Percentiles rank a stretch among this genome's conserved stretches.
phyloP scores from a whole-genome alignment of 139 green algal genomes.

The Coelastrella sp. region DNA sequence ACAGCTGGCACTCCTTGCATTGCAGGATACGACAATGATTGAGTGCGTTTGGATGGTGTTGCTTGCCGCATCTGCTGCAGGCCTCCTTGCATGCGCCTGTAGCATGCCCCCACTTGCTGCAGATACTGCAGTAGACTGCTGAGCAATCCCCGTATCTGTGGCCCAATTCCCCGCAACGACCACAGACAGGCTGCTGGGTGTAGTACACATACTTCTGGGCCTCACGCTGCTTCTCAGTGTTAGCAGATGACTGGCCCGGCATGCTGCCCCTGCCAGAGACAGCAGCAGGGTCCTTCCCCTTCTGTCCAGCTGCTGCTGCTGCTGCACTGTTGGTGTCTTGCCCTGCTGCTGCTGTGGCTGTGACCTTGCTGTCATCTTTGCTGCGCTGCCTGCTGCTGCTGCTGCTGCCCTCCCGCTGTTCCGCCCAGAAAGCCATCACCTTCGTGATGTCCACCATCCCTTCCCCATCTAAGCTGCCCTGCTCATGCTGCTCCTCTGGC shows the following conservation, averaged over 20 bases:
- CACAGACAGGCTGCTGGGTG: constrained; percentile 7
- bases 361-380: not conserved
- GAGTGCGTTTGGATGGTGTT: not conserved
- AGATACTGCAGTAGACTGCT: not conserved
- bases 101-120: constrained; percentile 16
- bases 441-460: not conserved
- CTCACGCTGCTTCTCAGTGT: not conserved
- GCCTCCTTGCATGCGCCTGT: not conserved
- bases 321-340: no score
- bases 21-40: not conserved
- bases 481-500: constrained; percentile 4
- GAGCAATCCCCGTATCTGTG: not conserved
- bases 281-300: not conserved
- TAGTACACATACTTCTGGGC: not conserved
- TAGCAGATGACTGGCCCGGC: not conserved
- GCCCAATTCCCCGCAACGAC: not conserved
- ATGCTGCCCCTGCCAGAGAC: not conserved
- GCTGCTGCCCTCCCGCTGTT: not conserved
- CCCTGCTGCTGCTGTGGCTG: not conserved
- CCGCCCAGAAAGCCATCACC: not conserved
- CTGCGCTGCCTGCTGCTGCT: not conserved
- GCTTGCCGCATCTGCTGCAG: constrained; percentile 3
- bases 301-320: not conserved
- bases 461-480: not conserved
- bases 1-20: not conserved